Evolutionary conservation across 257 asterid genomes (phyloP).

Genomic region (Salvia hispanica): DNA sequence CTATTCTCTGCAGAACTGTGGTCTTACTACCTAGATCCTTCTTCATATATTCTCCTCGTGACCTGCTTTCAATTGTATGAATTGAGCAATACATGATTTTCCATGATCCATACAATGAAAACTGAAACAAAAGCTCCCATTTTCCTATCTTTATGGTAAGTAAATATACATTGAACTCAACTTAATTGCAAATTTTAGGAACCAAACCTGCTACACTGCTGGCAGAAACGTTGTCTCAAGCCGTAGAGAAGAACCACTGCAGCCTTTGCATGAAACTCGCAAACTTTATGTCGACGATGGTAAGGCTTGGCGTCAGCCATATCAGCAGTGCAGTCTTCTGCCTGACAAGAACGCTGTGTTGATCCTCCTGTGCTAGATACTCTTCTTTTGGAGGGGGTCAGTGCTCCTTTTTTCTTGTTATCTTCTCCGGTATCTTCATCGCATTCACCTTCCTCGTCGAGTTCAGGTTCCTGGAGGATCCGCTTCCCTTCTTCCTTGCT

Average conservation of each 20-base stretch:
- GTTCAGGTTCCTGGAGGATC: slow-evolving; percentile 41
- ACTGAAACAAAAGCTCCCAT: slow-evolving; percentile 12
- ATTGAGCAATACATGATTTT: slow-evolving; percentile 14
- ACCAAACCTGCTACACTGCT: slow-evolving; percentile 95
- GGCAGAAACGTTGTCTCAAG: slow-evolving; percentile 78
- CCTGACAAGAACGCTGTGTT: slow-evolving; percentile 63
- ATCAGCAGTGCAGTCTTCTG: slow-evolving; percentile 62
- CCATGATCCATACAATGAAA: slow-evolving; percentile 13
- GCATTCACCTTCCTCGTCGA: slow-evolving; percentile 56
- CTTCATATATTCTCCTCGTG: slow-evolving; percentile 1
- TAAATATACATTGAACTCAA: slow-evolving; percentile 11
- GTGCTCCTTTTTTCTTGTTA: slow-evolving; percentile 54
- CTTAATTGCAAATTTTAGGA: slow-evolving; percentile 17
- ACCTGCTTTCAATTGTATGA: slow-evolving; percentile 13
- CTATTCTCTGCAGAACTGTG: background rate
- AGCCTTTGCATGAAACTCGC: slow-evolving; percentile 82
- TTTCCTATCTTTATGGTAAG: slow-evolving; percentile 15
- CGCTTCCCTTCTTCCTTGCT: slow-evolving; percentile 61
- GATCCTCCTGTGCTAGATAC: slow-evolving; percentile 46
- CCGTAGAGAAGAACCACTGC: slow-evolving; percentile 59
- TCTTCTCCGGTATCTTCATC: slow-evolving; percentile 53
- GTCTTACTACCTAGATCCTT: slow-evolving; percentile 4
- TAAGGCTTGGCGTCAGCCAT: slow-evolving; percentile 68
- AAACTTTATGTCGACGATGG: slow-evolving; percentile 88
- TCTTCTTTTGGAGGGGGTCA: slow-evolving; percentile 46